These are phyloP conservation scores for Cenchrus purpureus DNA, from an alignment of 176 grass and related monocot genomes.

Conservation along the genomic window DNA sequence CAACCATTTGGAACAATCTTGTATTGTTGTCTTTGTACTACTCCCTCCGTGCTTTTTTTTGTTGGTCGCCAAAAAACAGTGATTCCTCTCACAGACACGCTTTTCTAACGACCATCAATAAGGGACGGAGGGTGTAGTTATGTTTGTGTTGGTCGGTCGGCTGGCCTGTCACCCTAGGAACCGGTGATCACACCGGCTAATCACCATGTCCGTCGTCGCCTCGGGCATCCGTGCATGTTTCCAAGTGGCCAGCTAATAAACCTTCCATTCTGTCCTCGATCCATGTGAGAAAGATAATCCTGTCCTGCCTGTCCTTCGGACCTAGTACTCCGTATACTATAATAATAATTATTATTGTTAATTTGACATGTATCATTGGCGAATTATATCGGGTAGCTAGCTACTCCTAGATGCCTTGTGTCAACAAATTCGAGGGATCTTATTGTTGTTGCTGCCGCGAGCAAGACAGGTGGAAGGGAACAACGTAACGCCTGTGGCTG, in stretches of 20 bases:
- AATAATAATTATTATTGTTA: not conserved
- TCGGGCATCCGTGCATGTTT: not conserved
- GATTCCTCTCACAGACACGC: no score
- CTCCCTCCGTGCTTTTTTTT: no score
- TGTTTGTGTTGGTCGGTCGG: not conserved
- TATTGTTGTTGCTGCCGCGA: not conserved
- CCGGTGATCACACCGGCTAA: constrained; percentile 5
- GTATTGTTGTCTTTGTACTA: no score
- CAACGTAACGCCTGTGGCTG: constrained; percentile 3
- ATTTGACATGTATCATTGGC: not conserved
- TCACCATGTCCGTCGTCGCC: not conserved
- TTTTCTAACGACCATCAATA: no score
- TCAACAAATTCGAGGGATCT: not conserved
- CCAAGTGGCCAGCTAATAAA: not conserved
- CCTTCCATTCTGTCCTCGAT: constrained; percentile 18
- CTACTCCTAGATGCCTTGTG: not conserved
- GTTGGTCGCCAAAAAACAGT: no score
- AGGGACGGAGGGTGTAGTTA: no score
- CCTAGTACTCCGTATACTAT: not conserved
- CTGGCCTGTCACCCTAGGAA: constrained; percentile 9
- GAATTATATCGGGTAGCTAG: not conserved
- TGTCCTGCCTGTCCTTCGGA: not conserved
- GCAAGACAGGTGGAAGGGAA: constrained; percentile 30
- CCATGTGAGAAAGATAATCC: not conserved
- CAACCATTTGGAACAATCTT: no score